Evolutionary conservation across 306 rosid species (phyloP).

Genomic region (Prunus persica): Prunus_persica_NCBIv2 NC_034010.1:27299501-27300000

Average conservation of each 20-base stretch:
- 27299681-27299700: background rate
- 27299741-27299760: background rate
- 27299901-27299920: conserved; percentile 71
- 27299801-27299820: conserved; percentile 64
- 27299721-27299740: background rate
- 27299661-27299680: background rate
- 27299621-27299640: background rate
- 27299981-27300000: conserved; percentile 86
- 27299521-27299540: background rate
- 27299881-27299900: conserved; percentile 69
- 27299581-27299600: background rate
- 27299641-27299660: background rate
- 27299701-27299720: background rate
- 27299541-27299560: background rate
- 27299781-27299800: background rate
- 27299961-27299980: conserved; percentile 93
- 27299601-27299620: background rate
- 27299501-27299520: too few species aligned
- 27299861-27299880: conserved; percentile 88
- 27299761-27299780: background rate
- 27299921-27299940: conserved; percentile 81
- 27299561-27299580: background rate
- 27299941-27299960: conserved; percentile 78
- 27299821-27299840: conserved; percentile 80
- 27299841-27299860: conserved; percentile 78